Evolutionary conservation across 805 yeast species (phyloP), one percentile per base, ranked within the genome.

Genomic region (Blastobotrys peoriensis): DNA sequence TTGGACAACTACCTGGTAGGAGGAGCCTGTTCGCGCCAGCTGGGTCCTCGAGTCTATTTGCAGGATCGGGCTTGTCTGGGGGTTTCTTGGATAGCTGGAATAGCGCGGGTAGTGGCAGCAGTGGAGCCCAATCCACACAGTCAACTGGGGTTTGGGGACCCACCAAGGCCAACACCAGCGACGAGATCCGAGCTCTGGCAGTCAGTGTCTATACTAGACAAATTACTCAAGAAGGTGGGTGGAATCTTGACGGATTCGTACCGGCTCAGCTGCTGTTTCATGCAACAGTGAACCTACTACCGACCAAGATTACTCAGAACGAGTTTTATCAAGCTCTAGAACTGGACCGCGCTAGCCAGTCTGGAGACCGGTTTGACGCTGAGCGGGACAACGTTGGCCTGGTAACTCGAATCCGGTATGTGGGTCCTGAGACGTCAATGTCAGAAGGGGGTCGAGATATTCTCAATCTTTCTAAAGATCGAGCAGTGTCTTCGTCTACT

Each of bases 191-290:
- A 9, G 35, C 45, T 5, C 50, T 61, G 3, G 65, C 63, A 3
- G 42, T 53, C 17, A 8, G 23, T 3, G 45, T 59, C 33, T 62
- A 60, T 45, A 41, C 45, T 22, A 43, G 42, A 3, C 30, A 25
- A 13, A 25, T 25, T 13, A 25, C 30, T 13, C 30, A 25, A 13
- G 10, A 25, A 25, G 30, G 30, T 8, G 30, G 30, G 30, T 25
- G 30, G 30, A 25, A 25, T 25, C 8, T 25, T 3, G 66, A 62
- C 36, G 65, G 66, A n/a, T 62, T 48, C 38, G 60, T 63, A 5
- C 64, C 66, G 1, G 55, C 60, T 2, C 66, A 59, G 40, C 58
- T 54, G 6, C 53, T 63, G n/a, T 62, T 50, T 43, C 63, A 61
- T 23, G 52, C 60, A 2, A 51, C 65, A 0, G 45, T 45, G 20